These are phyloP conservation scores for Aspergillus homomorphus DNA, from an alignment of 495 filamentous ascomycete genomes.

Conservation along the genomic window DNA sequence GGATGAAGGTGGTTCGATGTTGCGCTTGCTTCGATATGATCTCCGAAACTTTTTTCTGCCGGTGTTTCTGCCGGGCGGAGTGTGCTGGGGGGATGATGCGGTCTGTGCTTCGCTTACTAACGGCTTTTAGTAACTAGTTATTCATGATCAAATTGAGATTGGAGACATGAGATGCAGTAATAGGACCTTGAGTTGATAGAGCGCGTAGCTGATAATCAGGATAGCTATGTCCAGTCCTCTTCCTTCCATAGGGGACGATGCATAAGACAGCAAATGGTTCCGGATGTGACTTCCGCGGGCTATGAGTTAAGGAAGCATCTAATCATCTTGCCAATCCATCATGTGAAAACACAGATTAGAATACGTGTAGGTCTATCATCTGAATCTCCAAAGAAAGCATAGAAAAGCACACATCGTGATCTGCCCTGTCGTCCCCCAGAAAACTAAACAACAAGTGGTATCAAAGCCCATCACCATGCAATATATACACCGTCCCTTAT, in stretches of 20 bases:
- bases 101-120: conserved; percentile 23
- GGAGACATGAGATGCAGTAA: neutral
- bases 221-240: no score
- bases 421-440: neutral
- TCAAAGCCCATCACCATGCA: neutral
- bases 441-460: neutral
- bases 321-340: neutral
- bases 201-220: no score
- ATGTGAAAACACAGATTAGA: neutral
- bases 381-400: neutral
- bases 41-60: conserved; percentile 37
- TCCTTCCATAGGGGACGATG: no score
- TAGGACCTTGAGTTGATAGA: no score
- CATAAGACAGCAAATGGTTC: no score
- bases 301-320: no score
- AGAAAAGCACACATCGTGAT: neutral
- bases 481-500: neutral
- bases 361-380: neutral
- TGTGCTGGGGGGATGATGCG: conserved; percentile 26
- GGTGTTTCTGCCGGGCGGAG: conserved; percentile 42
- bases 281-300: no score
- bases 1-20: neutral
- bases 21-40: conserved; percentile 1
- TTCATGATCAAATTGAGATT: neutral
- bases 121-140: no score